Evolutionary conservation across 306 rosid genomes (phyloP), one percentile per base, ranked within the genome.

Genomic region (Arachis stenosperma): DNA sequence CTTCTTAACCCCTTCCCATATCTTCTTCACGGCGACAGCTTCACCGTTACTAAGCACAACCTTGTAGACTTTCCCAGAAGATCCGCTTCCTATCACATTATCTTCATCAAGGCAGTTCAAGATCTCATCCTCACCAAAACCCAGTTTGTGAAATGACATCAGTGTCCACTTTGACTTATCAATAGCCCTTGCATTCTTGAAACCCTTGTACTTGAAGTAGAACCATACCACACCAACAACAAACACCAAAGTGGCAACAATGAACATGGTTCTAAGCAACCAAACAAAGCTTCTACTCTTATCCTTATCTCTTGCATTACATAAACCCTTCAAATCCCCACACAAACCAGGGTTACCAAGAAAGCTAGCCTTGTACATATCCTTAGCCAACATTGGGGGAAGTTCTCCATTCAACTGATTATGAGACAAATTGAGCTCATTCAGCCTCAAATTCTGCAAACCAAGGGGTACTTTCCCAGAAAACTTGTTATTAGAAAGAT

Each of bases 81-180:
- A 83, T 70, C 97, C 98, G 44, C 86, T 86, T 7, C 98, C 98
- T 56, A 93, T 83, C 71, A 91, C 90, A 65, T 82, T 93, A 77
- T 91, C 96, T 70, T 93, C 97, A 60, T 89, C 98, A 0, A 93
- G 97, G 41, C 91, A 88, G 61, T 84, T 96, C 84, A 91, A 77
- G 37, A 94, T 88, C 90, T 94, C 97, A 43, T 89, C 81, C 78
- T 94, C 94, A 51, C 86, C 76, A n/a, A 94, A 94, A 65, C 91
- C 91, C 80, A 94, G 79, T 78, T 94, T 94, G 77, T 94, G 98
- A 74, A 94, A 94, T n/a, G 98, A 94, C 91, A 88, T 88, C 81
- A 94, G 43, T 0, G 91, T 94, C 97, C 96, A 94, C 79, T 83
- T 91, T 0, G 96, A 86, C 52, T 86, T 85, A 86, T 86, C 92